Evolutionary conservation across 2,329 filamentous ascomycete genomes (phyloP), one percentile per base, ranked within the genome.

Genomic region (Pezicula radicicola): DNA sequence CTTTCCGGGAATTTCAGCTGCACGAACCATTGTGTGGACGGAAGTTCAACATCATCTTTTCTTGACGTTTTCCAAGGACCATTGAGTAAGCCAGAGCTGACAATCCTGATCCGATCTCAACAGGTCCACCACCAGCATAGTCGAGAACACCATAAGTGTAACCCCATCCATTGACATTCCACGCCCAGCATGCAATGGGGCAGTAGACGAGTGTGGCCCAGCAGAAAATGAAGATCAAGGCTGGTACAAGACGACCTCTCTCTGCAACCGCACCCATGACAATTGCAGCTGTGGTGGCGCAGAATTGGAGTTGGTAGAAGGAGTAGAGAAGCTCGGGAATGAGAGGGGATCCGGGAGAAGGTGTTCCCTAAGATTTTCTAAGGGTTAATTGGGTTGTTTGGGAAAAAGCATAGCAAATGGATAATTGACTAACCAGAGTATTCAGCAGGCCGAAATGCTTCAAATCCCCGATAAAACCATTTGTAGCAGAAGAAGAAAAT

Each of bases 31-130:
- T 99, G 80, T 99, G 94, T 16, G 94, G 94, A 61, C 94, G 90
- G 83, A 97, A 97, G 81, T 97, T 97, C 74, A 97, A 84, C 90
- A 97, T 97, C 91, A 97, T 97, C 77, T 91, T 94, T 77, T 97
- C 93, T 76, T 97, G 94, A 61, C 94, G 91, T 66, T 91, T 89
- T 61, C 94, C 94, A 55, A 99, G 88, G 36, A 97, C 86, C 89
- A 90, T 88, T 2, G 92, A 96, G 76, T 97, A 99, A 60, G 94
- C 94, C 44, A 97, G 79, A 28, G 93, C 94, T 41, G 91, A 94
- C 73, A 96, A 78, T 68, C 94, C 94, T 52, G 94, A 97, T 55
- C 84, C 89, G 64, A 99, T 97, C 74, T 99, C 94, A 80, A 99
- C 94, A 61, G 94, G 94, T 49, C 93, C 92, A 64, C 94, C 94